Evolutionary conservation across 2,329 filamentous ascomycete genomes (phyloP), one percentile per base, ranked within the genome.

Genomic region (Pseudohalonectria lignicola): DNA sequence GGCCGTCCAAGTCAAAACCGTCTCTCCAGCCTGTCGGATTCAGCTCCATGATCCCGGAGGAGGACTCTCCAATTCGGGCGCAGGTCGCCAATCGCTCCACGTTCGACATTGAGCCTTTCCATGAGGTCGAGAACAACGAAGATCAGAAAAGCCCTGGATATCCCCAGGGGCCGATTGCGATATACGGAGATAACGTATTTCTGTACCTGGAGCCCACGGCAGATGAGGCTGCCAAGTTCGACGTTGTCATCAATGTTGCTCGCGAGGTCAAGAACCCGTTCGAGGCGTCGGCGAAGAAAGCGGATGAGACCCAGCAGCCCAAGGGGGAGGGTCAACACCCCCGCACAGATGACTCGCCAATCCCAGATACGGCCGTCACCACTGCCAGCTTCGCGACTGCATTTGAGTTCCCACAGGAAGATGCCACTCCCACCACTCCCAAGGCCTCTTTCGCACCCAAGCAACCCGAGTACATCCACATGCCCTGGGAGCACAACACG

Each of bases 401-500:
- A 0, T 76, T 76, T 44, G 76, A 80, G 45, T 74, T 67, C 40
- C 67, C 66, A 36, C 60, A 60, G 4, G 52, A 57, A 15, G 61
- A 64, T 5, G 59, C 49, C 29, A 72, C 70, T 1, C 73, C 75
- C 5, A 76, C 74, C 1, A 75, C 72, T 0, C 74, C 76, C 3
- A 77, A 72, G 52, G 68, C 74, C 11, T 60, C 57, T 5, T 57
- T 56, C 28, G 18, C 23, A 2, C 16, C 46, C 7, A 70, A 65
- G 36, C 61, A 74, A 33, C 85, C 85, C 1, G 85, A 93, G 55
- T 93, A 93, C 50, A 84, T 92, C 13, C 85, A 93, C 53, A 80
- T 92, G 50, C 81, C 77, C 2, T 92, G 85, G 85, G 85, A 92
- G 43, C 85, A 92, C 61, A 88, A 90, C 58, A 90, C 84, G 0